phyloP scores from a whole-genome alignment of 2,329 filamentous ascomycete genomes.

The Fusarium lateritium region DNA sequence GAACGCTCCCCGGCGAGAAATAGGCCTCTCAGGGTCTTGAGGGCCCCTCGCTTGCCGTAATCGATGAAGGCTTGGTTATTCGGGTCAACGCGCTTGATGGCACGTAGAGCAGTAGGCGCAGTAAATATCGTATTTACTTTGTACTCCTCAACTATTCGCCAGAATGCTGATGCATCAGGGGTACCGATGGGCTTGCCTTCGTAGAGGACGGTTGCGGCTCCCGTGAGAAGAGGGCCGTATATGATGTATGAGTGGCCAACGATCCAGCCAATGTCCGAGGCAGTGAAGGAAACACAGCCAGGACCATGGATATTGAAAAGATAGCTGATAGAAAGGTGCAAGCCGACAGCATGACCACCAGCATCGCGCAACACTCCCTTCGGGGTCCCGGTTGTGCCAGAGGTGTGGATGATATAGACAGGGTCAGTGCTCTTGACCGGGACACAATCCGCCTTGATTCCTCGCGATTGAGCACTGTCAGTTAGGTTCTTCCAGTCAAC shows the following conservation, averaged over 20 bases:
- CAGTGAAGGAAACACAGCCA: conserved; percentile 81
- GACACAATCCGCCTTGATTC: conserved; percentile 80
- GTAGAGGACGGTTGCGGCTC: conserved; percentile 88
- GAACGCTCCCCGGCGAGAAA: conserved; percentile 93
- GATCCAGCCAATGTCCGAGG: conserved; percentile 92
- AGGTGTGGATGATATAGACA: conserved; percentile 94
- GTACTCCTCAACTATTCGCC: conserved; percentile 88
- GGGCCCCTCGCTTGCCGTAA: conserved; percentile 76
- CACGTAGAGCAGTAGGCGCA: conserved; percentile 87
- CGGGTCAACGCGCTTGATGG: conserved; percentile 89
- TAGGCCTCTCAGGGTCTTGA: conserved; percentile 79
- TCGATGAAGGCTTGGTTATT: conserved; percentile 76
- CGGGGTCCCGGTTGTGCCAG: conserved; percentile 83
- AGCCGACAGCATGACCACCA: conserved; percentile 87
- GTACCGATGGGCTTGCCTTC: conserved; percentile 96
- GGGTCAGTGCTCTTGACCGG: conserved; percentile 83
- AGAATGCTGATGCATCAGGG: conserved; percentile 88
- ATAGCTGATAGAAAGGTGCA: conserved; percentile 86
- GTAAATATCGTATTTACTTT: conserved; percentile 88
- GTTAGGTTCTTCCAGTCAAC: conserved; percentile 85
- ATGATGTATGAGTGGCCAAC: conserved; percentile 82
- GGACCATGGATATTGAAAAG: conserved; percentile 87
- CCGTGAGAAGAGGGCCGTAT: conserved; percentile 87
- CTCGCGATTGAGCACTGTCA: conserved; percentile 77
- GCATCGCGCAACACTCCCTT: conserved; percentile 89